Conservation (phyloP, 768 basidiomycete species). For the Boletus tylopilopsis region DNA sequence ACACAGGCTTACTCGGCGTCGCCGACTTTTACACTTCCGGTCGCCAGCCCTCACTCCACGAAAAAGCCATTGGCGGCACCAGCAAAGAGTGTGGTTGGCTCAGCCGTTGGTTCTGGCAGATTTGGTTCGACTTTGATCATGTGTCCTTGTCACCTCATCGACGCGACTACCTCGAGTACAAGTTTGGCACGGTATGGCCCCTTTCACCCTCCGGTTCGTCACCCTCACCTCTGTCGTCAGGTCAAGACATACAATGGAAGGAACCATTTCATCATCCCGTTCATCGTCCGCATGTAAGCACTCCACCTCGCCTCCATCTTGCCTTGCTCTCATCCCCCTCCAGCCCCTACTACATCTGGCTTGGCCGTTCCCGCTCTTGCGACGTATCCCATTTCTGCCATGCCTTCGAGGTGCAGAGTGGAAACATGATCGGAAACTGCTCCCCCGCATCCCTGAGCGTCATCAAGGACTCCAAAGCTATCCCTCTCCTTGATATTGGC, state of each 20-base stretch:
- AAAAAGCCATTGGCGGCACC: constrained; percentile 59
- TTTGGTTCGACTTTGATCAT: constrained; percentile 60
- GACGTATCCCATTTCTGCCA: constrained; percentile 54
- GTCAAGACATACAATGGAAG: constrained; percentile 70
- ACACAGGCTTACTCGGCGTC: constrained; percentile 59
- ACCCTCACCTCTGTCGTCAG: constrained; percentile 20
- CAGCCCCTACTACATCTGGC: constrained; percentile 72
- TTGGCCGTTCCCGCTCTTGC: constrained; percentile 62
- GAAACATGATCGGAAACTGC: constrained; percentile 52
- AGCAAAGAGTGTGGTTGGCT: constrained; percentile 62
- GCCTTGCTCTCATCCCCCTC: not conserved
- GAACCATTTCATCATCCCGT: constrained; percentile 65
- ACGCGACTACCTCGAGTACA: constrained; percentile 73
- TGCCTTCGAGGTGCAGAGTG: constrained; percentile 61
- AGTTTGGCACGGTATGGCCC: constrained; percentile 61
- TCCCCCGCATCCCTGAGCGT: constrained; percentile 37
- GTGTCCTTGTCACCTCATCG: constrained; percentile 54
- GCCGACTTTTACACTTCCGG: constrained; percentile 70
- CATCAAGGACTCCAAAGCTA: constrained; percentile 33
- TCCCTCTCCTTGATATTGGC: constrained; percentile 42
- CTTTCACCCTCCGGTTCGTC: not conserved
- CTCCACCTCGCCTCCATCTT: not conserved
- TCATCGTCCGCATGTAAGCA: constrained; percentile 59
- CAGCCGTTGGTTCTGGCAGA: constrained; percentile 76
- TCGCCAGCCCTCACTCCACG: constrained; percentile 51